Percentiles rank a stretch among this genome's conserved stretches.
phyloP scores from a whole-genome alignment of 2,329 filamentous ascomycete genomes.

The Pseudogymnoascus sp. region DNA sequence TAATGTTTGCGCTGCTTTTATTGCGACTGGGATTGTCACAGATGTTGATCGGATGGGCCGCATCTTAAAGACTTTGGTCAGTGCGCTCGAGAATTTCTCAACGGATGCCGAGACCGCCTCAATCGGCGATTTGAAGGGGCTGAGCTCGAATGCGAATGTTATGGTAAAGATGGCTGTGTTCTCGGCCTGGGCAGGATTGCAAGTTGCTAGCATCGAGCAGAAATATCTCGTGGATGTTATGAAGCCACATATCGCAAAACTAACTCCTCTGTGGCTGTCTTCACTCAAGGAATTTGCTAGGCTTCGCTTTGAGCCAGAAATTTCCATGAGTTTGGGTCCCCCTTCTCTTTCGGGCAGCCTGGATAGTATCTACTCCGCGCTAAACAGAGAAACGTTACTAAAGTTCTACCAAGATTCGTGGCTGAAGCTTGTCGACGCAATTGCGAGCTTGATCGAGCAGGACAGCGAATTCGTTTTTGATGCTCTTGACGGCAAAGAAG shows the following conservation, averaged over 20 bases:
- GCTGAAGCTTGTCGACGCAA: conserved; percentile 93
- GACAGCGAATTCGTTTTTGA: conserved; percentile 98
- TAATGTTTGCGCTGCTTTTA: conserved; percentile 96
- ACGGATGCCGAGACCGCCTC: conserved; percentile 70
- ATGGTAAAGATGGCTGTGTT: conserved; percentile 99
- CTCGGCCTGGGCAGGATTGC: conserved; percentile 92
- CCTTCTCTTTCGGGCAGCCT: conserved; percentile 75
- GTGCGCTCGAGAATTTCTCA: conserved; percentile 85
- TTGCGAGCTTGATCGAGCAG: conserved; percentile 93
- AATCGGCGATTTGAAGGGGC: conserved; percentile 84
- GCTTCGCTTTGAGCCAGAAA: conserved; percentile 90
- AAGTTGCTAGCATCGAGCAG: conserved; percentile 90
- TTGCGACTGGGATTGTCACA: conserved; percentile 92
- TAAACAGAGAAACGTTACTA: conserved; percentile 88
- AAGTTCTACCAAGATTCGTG: conserved; percentile 96
- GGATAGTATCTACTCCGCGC: conserved; percentile 86
- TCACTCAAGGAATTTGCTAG: conserved; percentile 90
- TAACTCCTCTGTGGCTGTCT: conserved; percentile 90
- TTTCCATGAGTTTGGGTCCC: conserved; percentile 80
- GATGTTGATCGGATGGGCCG: conserved; percentile 98
- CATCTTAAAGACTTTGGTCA: conserved; percentile 87
- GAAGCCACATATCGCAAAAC: conserved; percentile 76
- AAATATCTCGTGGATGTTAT: conserved; percentile 82
- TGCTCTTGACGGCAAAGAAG: conserved; percentile 78
- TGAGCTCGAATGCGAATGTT: conserved; percentile 91